A percentile compares a stretch with the other conserved stretches of the same genome.
phyloP scores from a whole-genome alignment of 805 yeast genomes.

The Kregervanrija pseudodelftensis region DNA sequence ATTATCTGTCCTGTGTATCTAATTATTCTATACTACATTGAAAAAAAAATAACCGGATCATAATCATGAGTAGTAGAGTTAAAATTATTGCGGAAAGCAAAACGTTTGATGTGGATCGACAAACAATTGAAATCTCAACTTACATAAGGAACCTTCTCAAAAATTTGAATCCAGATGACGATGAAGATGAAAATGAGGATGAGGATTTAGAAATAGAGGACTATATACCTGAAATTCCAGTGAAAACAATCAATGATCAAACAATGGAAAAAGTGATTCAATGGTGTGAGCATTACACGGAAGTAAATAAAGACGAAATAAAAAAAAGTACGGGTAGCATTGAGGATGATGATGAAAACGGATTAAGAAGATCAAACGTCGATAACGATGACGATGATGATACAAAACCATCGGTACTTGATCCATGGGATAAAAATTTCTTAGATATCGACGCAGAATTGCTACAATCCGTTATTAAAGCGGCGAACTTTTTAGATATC shows the following conservation, averaged over 20 bases:
- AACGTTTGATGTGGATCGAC: constrained; percentile 57
- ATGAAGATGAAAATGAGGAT: neutral
- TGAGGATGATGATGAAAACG: constrained; percentile 4
- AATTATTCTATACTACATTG: too few species aligned
- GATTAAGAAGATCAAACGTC: constrained; percentile 10
- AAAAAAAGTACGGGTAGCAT: constrained; percentile 13
- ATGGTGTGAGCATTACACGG: constrained; percentile 12
- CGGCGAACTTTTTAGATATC: constrained; percentile 72
- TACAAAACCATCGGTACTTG: constrained; percentile 54
- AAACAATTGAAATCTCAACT: constrained; percentile 73
- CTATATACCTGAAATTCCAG: constrained; percentile 5
- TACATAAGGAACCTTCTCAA: constrained; percentile 74
- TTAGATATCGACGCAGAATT: constrained; percentile 81
- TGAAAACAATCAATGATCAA: constrained; percentile 2
- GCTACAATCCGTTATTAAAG: constrained; percentile 62
- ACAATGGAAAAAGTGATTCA: constrained; percentile 6
- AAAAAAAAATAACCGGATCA: too few species aligned
- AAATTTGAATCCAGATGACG: constrained; percentile 35
- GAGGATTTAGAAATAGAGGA: constrained; percentile 2
- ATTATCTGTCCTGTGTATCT: too few species aligned
- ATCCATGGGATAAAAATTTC: constrained; percentile 88
- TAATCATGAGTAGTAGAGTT: too few species aligned
- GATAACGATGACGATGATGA: constrained; percentile 44
- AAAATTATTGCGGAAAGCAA: constrained; percentile 50
- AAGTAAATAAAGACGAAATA: constrained; percentile 2